Evolutionary conservation across 805 yeast species (phyloP), one percentile per base, ranked within the genome.

Genomic region (Yarrowia phangngaensis): DNA sequence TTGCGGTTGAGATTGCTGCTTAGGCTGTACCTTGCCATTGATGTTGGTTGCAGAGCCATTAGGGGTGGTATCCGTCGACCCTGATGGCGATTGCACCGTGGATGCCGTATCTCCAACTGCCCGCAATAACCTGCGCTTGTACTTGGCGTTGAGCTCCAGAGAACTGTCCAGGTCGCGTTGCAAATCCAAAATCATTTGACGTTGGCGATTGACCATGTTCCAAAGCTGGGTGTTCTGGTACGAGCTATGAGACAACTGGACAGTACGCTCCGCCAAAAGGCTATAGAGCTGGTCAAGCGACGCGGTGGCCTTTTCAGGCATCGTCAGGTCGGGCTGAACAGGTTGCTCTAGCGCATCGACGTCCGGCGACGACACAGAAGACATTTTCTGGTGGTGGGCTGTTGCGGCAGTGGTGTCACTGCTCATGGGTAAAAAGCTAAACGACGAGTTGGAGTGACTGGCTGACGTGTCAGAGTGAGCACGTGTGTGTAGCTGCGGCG

Each of bases 181-280:
- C 7, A 57, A 50, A 15, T 57, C 58, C 11, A 57, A 34, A 24
- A 57, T 57, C 53, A 56, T 55, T 19, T 45, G 50, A 7, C 58
- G 55, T 28, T 57, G 60, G 27, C 54, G 49, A 27, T 53, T 53
- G 32, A 56, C 58, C 34, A 56, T 36, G 30, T 51, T 26, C 60
- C 60, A 56, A 24, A 57, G 53, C 46, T 57, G 58, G 6, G 56
- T 31, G 34, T 56, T 57, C 48, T 57, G 59, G 24, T 41, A 27
- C 45, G 51, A 53, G 19, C 54, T 30, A 40, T 54, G 55, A 6
- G 55, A 33, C 16, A 56, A 32, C 45, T 54, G 56, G 8, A 50
- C 20, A 17, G 51, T 40, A 34, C 55, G 51, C 14, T 56, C 57
- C 20, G 54, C 45, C 20, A 56, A 28, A 20, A 55, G 28, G 12